A percentile compares a stretch with the other conserved stretches of the same genome.
Conservation (phyloP, 1,139 yeast genomes). For the Saccharomyces hybrid region DNA sequence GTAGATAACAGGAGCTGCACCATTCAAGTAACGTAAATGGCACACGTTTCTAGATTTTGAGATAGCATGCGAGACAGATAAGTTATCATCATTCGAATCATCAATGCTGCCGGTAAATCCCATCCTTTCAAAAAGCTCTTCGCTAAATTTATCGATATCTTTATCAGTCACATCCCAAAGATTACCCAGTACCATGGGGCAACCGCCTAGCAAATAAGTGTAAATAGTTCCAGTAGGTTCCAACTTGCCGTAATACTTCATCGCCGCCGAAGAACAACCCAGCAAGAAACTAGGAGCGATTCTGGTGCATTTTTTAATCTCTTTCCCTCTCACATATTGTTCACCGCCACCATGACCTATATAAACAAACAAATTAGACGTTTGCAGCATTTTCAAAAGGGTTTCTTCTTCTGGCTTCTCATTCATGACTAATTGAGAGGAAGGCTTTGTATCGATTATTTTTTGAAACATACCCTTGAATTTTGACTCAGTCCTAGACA, state of each 20-base stretch:
- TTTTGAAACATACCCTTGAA: slow-evolving; percentile 43
- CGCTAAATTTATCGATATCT: slow-evolving; percentile 77
- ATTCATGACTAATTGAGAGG: slow-evolving; percentile 55
- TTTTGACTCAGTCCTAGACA: slow-evolving; percentile 55
- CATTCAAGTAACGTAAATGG: slow-evolving; percentile 58
- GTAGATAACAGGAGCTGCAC: slow-evolving; percentile 75
- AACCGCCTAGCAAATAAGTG: slow-evolving; percentile 70
- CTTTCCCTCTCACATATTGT: slow-evolving; percentile 54
- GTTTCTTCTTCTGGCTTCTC: slow-evolving; percentile 49
- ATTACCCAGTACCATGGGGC: slow-evolving; percentile 77
- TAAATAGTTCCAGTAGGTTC: slow-evolving; percentile 73
- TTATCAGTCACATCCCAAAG: slow-evolving; percentile 97
- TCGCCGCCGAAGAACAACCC: slow-evolving; percentile 85
- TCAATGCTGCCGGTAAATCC: slow-evolving; percentile 39
- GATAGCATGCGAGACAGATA: slow-evolving; percentile 38
- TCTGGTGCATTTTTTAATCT: slow-evolving; percentile 37
- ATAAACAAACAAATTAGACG: slow-evolving; percentile 57
- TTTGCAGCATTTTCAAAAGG: slow-evolving; percentile 36
- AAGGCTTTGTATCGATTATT: slow-evolving; percentile 18
- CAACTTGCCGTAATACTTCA: slow-evolving; percentile 51
- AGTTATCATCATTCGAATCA: slow-evolving; percentile 7
- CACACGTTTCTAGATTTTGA: slow-evolving; percentile 54
- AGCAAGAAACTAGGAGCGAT: slow-evolving; percentile 71
- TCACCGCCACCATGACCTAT: slow-evolving; percentile 97
- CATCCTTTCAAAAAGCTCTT: slow-evolving; percentile 52